Conservation (phyloP, 2,329 filamentous ascomycete genomes). For the Microdochium nivale region DNA sequence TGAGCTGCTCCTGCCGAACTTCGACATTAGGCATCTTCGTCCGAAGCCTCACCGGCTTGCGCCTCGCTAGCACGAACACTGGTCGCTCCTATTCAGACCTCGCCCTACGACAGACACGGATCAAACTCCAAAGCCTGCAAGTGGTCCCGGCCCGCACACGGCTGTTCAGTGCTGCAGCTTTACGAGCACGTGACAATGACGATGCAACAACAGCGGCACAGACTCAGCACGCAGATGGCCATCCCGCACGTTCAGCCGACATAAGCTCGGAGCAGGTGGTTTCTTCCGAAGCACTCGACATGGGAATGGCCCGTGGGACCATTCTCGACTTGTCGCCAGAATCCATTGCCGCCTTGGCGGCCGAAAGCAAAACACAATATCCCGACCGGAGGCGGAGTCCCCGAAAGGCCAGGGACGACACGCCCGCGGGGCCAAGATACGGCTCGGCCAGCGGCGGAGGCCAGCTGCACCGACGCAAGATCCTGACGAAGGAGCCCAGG, state of each 20-base stretch:
- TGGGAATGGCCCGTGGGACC: slow-evolving; percentile 12
- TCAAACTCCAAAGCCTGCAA: background rate
- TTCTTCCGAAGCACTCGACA: slow-evolving; percentile 7
- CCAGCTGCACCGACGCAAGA: slow-evolving; percentile 15
- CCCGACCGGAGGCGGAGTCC: background rate
- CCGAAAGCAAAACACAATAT: slow-evolving; percentile 6
- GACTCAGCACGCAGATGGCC: background rate
- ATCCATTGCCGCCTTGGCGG: slow-evolving; percentile 18
- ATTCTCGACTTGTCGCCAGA: slow-evolving; percentile 25
- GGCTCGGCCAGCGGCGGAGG: background rate
- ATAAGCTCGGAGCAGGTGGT: background rate
- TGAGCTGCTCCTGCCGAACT: slow-evolving; percentile 40
- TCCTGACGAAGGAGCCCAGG: slow-evolving; percentile 9
- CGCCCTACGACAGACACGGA: background rate
- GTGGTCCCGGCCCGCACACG: background rate
- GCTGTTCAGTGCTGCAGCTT: background rate
- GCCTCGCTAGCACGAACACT: slow-evolving; percentile 6
- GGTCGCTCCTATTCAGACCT: background rate
- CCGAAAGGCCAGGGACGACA: background rate
- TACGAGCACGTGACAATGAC: background rate
- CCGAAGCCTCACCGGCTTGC: slow-evolving; percentile 27
- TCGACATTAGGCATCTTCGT: slow-evolving; percentile 38
- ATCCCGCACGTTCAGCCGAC: background rate
- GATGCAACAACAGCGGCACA: background rate
- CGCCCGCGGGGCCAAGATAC: background rate